These are phyloP conservation scores for Emergomyces africanus DNA, from an alignment of 2,329 filamentous ascomycete genomes.

Conservation along the genomic window DNA sequence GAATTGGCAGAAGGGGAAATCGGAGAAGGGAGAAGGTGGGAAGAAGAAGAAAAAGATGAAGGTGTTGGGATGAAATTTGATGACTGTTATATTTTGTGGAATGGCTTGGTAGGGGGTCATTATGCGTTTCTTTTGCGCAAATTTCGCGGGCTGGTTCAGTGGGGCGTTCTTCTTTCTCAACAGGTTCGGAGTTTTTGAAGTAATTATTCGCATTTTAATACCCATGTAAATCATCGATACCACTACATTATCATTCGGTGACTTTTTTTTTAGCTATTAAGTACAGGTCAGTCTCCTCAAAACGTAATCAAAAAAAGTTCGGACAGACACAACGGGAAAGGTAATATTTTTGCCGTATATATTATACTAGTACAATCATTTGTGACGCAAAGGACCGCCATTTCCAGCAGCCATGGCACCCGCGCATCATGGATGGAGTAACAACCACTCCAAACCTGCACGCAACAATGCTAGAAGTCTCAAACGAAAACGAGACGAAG, in stretches of 20 bases:
- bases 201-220: neutral
- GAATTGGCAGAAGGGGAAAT: conserved; percentile 63
- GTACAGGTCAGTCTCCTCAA: neutral
- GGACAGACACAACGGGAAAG: too few species aligned
- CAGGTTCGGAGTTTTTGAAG: neutral
- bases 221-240: neutral
- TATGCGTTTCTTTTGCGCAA: neutral
- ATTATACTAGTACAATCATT: too few species aligned
- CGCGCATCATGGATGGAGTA: neutral
- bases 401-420: conserved; percentile 10
- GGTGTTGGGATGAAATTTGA: conserved; percentile 28
- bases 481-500: conserved; percentile 36
- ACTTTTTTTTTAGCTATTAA: neutral
- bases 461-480: conserved; percentile 19
- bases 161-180: neutral
- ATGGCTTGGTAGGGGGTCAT: neutral
- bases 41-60: conserved; percentile 45
- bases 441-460: conserved; percentile 16
- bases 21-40: conserved; percentile 34
- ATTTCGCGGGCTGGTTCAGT: neutral
- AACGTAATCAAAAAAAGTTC: neutral
- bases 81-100: neutral
- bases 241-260: neutral
- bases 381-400: neutral
- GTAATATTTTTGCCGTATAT: neutral